phyloP scores from a whole-genome alignment of 2,329 filamentous ascomycete species.

The Trichoderma atrobrunneum region DNA sequence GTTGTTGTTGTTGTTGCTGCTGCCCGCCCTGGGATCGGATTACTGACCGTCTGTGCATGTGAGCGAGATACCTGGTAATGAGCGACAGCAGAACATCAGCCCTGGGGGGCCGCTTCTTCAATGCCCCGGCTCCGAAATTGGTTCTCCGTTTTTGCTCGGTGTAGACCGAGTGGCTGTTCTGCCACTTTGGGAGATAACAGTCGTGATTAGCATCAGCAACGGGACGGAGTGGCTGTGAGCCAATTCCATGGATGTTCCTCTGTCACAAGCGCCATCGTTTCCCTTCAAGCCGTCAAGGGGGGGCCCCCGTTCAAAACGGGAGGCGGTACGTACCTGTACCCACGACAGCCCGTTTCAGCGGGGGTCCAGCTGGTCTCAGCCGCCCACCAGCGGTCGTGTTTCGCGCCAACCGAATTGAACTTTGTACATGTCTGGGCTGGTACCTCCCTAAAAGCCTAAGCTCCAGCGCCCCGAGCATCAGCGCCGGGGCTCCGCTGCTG shows the following conservation, averaged over 20 bases:
- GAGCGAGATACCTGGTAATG: background rate
- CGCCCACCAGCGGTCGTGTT: constrained; percentile 14
- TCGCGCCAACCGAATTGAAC: background rate
- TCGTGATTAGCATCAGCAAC: background rate
- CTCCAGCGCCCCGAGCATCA: constrained; percentile 6
- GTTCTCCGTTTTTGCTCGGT: constrained; percentile 5
- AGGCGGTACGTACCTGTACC: background rate
- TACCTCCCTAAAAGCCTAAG: background rate
- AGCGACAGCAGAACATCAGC: background rate
- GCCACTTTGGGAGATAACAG: constrained; percentile 9
- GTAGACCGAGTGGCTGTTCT: constrained; percentile 11
- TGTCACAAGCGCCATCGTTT: constrained; percentile 7
- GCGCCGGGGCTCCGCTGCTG: constrained; percentile 7
- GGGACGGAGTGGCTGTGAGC: background rate
- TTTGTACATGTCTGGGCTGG: no score
- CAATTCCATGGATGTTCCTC: background rate
- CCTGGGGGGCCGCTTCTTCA: background rate
- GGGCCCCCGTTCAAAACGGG: constrained; percentile 13
- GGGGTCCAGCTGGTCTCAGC: constrained; percentile 15
- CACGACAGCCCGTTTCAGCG: constrained; percentile 12
- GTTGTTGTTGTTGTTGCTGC: background rate
- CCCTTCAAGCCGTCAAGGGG: background rate
- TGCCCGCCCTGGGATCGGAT: no score
- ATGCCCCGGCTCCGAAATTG: background rate
- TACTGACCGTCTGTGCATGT: background rate